Conservation (phyloP, 1,139 yeast species). For the Saccharomycopsis hybrid region DNA sequence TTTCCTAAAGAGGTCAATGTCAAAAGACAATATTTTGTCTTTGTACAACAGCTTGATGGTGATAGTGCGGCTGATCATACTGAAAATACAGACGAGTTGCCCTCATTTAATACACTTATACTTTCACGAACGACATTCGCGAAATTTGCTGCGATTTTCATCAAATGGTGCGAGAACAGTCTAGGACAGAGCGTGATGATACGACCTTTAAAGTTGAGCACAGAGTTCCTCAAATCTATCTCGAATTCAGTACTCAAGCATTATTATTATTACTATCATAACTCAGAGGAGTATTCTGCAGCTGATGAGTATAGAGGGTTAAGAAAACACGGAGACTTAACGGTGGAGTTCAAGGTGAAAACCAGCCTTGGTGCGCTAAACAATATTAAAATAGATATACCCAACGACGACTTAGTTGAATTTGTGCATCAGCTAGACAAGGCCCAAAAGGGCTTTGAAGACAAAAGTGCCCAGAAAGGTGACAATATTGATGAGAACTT, state of each 20-base stretch:
- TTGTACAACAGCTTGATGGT: constrained; percentile 2
- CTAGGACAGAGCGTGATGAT: constrained; percentile 2
- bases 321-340: constrained; percentile 4
- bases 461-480: too few species aligned
- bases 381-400: constrained; percentile 1
- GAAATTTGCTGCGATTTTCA: neutral
- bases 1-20: constrained; percentile 7
- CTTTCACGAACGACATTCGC: too few species aligned
- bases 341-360: constrained; percentile 8
- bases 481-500: too few species aligned
- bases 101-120: too few species aligned
- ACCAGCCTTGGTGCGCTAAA: constrained; percentile 5
- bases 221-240: neutral
- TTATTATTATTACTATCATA: neutral
- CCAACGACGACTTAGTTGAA: constrained; percentile 7
- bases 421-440: neutral
- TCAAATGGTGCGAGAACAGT: constrained; percentile 8
- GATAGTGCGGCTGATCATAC: too few species aligned
- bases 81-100: too few species aligned
- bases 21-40: constrained; percentile 9
- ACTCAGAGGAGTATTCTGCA: neutral
- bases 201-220: neutral
- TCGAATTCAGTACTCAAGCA: constrained; percentile 1
- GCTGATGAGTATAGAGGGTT: too few species aligned
- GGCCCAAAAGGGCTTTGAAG: too few species aligned